Conservation (phyloP, 805 yeast genomes). For the Nakazawaea molendinolei region DNA sequence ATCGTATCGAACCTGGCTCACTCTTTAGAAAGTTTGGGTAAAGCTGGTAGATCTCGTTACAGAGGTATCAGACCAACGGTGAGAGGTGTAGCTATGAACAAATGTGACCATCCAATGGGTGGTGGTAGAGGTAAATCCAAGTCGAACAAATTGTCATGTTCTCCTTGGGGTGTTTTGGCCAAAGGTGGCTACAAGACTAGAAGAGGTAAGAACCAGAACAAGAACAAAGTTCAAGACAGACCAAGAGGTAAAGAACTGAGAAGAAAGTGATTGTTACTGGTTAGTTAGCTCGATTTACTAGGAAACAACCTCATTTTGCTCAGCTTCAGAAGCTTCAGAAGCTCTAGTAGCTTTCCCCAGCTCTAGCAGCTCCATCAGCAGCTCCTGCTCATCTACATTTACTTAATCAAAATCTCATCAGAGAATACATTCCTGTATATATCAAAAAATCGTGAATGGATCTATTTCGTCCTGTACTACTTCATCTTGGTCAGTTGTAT, state of each 20-base stretch:
- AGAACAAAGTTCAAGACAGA: conserved; percentile 83
- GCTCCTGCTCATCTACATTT: no score
- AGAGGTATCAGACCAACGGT: conserved; percentile 91
- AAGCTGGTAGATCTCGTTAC: conserved; percentile 93
- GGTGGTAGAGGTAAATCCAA: conserved; percentile 99
- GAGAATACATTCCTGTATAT: no score
- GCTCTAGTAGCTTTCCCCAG: no score
- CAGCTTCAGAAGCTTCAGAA: no score
- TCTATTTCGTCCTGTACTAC: conserved; percentile 7
- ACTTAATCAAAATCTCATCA: conserved; percentile 6
- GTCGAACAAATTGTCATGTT: conserved; percentile 88
- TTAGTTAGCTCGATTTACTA: no score
- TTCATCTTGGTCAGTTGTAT: conserved; percentile 5
- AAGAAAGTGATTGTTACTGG: conserved; percentile 12
- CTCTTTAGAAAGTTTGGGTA: conserved; percentile 84
- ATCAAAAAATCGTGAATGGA: conserved; percentile 4
- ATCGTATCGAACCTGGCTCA: conserved; percentile 90
- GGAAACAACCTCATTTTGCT: no score
- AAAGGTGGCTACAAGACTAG: conserved; percentile 94
- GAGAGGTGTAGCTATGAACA: conserved; percentile 98
- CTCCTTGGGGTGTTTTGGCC: conserved; percentile 92
- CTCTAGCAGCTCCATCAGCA: no score
- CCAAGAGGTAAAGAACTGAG: conserved; percentile 59
- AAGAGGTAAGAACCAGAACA: conserved; percentile 79
- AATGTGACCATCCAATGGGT: conserved; percentile 96